Percentiles rank a stretch among this genome's conserved stretches.
phyloP scores from a whole-genome alignment of 202 grass and related monocot genomes.

The Hordeum pubiflorum region DNA sequence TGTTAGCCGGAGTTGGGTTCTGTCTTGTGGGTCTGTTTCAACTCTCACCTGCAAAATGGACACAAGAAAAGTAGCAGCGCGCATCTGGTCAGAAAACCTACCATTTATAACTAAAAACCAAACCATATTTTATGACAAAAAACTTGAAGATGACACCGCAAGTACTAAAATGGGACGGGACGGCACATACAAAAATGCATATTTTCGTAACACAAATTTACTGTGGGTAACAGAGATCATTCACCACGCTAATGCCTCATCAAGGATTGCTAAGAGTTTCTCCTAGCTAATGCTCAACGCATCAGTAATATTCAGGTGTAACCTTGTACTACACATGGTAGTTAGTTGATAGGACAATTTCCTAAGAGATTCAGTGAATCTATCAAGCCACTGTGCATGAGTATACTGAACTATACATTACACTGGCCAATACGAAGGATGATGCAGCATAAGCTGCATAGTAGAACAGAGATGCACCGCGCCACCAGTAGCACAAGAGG shows the following conservation, averaged over 20 bases:
- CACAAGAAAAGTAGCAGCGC: neutral
- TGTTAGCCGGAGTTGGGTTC: slow-evolving; percentile 90
- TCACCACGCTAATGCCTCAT: neutral
- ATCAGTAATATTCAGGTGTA: neutral
- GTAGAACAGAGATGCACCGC: no score
- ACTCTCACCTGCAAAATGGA: slow-evolving; percentile 66
- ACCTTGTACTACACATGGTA: no score
- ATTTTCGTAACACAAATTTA: neutral
- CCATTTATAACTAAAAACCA: neutral
- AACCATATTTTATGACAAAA: neutral
- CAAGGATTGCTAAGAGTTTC: neutral
- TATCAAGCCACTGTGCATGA: neutral
- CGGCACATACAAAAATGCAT: neutral
- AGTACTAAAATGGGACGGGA: neutral
- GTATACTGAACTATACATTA: neutral
- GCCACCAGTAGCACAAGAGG: no score
- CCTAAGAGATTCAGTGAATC: neutral
- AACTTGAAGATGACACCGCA: neutral
- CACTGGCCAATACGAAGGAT: no score
- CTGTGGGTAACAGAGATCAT: neutral
- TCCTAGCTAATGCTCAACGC: slow-evolving; percentile 1
- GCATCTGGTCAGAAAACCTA: neutral
- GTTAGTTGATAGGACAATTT: neutral
- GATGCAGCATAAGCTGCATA: no score
- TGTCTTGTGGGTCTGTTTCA: slow-evolving; percentile 94